Base-by-base conservation (phyloP, 139 green algal genomes). In the Chlamydomonas sphaeroides region DNA sequence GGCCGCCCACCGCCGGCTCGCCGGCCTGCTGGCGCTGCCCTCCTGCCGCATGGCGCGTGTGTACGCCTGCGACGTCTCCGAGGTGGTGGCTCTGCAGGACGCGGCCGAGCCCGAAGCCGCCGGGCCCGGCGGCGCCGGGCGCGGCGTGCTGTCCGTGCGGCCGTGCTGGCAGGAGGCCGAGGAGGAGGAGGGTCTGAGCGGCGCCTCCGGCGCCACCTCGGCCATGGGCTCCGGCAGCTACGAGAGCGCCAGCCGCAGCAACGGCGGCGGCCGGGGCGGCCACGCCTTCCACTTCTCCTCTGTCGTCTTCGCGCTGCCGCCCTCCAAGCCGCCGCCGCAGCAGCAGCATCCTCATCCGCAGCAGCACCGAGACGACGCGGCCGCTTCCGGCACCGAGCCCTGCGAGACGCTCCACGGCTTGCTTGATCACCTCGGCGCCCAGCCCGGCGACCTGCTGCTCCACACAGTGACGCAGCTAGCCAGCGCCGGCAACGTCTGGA, bases 61-160 rank as follows among this genome's bases (percentile, higher is more conserved):
- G 35, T 80, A 80, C 30, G 72, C 72, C 0, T 80, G 72, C 72
- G 72, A 80, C 36, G 26, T 80, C 3, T 80, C 72, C 28, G 28
- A 41, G 28, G 72, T 80, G n/a, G 28, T 20, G 49, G n/a, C n/a
- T n/a, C n/a, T n/a, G n/a, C n/a, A n/a, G n/a, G n/a, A n/a, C n/a
- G n/a, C n/a, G n/a, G n/a, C n/a, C n/a, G n/a, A n/a, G n/a, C n/a
- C n/a, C n/a, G 45, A 53, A 53, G 45, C 45, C 45, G 45, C 45
- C 11, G 45, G 14, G 45, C n/a, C 45, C 45, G 45, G 45, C 45
- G 11, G 45, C 10, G 45, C 11, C 45, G 14, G 45, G 45, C 56
- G 56, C 56, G 25, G 23, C 56, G 56, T 25, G 56, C 56, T 62
- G 56, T 1, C 17, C 21, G 23, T 28, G 23, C 56, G 3, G 56